phyloP scores from a whole-genome alignment of 805 yeast genomes.

The Pichia occidentalis region DNA sequence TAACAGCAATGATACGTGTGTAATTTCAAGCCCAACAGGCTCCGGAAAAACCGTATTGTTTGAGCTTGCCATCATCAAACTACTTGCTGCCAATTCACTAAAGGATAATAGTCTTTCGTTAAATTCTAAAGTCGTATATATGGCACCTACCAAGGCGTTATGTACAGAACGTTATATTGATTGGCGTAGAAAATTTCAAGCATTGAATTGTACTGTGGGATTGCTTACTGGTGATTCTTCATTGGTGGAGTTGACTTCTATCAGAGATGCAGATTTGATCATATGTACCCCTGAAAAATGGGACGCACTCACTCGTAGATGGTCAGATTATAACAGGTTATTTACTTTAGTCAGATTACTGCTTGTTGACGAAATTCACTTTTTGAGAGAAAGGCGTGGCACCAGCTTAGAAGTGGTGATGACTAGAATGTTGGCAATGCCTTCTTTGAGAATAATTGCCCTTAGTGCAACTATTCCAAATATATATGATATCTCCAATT shows the following conservation, averaged over 20 bases:
- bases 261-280: conserved; percentile 76
- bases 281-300: conserved; percentile 89
- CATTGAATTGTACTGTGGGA: conserved; percentile 81
- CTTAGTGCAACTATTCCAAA: conserved; percentile 91
- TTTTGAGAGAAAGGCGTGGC: conserved; percentile 94
- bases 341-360: conserved; percentile 75
- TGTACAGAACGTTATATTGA: conserved; percentile 96
- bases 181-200: conserved; percentile 62
- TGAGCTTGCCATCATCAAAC: conserved; percentile 53
- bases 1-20: conserved; percentile 84
- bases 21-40: conserved; percentile 96
- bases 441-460: conserved; percentile 86
- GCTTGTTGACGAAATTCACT: conserved; percentile 92
- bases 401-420: conserved; percentile 92
- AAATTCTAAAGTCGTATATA: conserved; percentile 83
- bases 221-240: conserved; percentile 96
- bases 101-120: conserved; percentile 62
- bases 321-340: conserved; percentile 77
- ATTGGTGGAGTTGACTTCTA: conserved; percentile 67
- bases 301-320: conserved; percentile 95
- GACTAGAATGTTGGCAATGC: conserved; percentile 88
- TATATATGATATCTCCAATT: conserved; percentile 88
- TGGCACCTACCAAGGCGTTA: conserved; percentile 86
- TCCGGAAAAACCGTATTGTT: conserved; percentile 97
- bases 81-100: conserved; percentile 35